Evolutionary conservation across 306 rosid genomes (phyloP).

Genomic region (Prunus fruticosa): DNA sequence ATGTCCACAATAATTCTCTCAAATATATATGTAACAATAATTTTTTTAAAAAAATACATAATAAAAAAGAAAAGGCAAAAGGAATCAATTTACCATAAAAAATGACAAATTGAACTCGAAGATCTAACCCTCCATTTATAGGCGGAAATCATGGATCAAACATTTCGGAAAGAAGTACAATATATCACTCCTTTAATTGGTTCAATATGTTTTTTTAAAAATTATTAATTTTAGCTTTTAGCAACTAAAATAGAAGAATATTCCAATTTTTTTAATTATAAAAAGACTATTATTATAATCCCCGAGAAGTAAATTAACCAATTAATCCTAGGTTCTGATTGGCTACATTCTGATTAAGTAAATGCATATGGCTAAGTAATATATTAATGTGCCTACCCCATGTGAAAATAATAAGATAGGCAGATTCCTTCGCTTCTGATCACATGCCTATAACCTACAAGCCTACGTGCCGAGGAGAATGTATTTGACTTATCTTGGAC

Average conservation of each 20-base stretch:
- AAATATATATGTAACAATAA: too few relatives aligned
- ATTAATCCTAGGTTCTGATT: too few relatives aligned
- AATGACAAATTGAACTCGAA: too few relatives aligned
- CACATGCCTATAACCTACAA: slow-evolving; percentile 30
- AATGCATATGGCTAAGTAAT: not conserved
- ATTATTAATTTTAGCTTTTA: not conserved
- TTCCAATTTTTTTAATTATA: not conserved
- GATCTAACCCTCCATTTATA: not conserved
- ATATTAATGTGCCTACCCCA: slow-evolving; percentile 25
- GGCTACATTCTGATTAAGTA: too few relatives aligned
- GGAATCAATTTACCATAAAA: too few relatives aligned
- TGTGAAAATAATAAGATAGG: slow-evolving; percentile 26
- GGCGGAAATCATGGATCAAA: not conserved
- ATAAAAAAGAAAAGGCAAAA: too few relatives aligned
- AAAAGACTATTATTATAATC: not conserved
- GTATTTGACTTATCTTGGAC: slow-evolving; percentile 8
- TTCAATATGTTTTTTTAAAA: not conserved
- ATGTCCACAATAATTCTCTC: not conserved
- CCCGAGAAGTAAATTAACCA: not conserved
- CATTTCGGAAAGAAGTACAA: not conserved
- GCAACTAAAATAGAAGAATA: slow-evolving; percentile 3
- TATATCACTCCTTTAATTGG: not conserved
- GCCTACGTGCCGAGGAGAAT: slow-evolving; percentile 21
- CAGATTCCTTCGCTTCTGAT: slow-evolving; percentile 22
- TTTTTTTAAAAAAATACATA: too few relatives aligned